These are phyloP conservation scores for Amanita exitialis DNA, from an alignment of 768 basidiomycete genomes.

Conservation along the genomic window DNA sequence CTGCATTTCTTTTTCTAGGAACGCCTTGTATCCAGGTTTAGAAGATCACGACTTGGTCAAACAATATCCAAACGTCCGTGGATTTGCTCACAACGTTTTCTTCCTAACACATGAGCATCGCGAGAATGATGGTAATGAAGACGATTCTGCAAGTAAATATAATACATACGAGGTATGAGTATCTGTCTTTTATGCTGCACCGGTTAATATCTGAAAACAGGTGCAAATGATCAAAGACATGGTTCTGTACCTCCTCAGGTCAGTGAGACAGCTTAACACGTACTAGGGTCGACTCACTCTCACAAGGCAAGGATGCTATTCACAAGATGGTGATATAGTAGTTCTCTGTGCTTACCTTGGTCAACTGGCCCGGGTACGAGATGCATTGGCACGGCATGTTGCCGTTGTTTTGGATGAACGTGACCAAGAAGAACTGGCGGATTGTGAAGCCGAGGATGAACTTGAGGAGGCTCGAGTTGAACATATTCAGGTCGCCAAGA, in stretches of 20 bases:
- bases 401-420: slow-evolving; percentile 61
- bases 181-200: background rate
- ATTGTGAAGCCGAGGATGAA: slow-evolving; percentile 35
- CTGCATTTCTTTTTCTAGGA: slow-evolving; percentile 13
- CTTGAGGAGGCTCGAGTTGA: slow-evolving; percentile 22
- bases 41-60: slow-evolving; percentile 45
- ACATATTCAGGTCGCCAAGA: slow-evolving; percentile 39
- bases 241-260: slow-evolving; percentile 33
- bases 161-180: slow-evolving; percentile 54
- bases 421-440: slow-evolving; percentile 51
- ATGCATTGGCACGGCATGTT: slow-evolving; percentile 32
- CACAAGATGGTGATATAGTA: slow-evolving; percentile 35
- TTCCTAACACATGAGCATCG: slow-evolving; percentile 54
- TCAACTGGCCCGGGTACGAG: slow-evolving; percentile 30
- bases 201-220: slow-evolving; percentile 13
- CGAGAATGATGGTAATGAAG: slow-evolving; percentile 47
- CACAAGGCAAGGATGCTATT: slow-evolving; percentile 29
- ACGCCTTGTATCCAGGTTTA: slow-evolving; percentile 49
- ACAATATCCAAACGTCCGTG: slow-evolving; percentile 45
- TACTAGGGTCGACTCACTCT: background rate
- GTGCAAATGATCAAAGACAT: slow-evolving; percentile 35
- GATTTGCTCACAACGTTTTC: slow-evolving; percentile 54
- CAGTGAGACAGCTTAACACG: background rate
- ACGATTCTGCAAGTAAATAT: slow-evolving; percentile 57
- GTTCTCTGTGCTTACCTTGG: slow-evolving; percentile 39